These are phyloP conservation scores for Trichoderma sp. DNA, from an alignment of 2,329 filamentous ascomycete species.

Conservation along the genomic window DNA sequence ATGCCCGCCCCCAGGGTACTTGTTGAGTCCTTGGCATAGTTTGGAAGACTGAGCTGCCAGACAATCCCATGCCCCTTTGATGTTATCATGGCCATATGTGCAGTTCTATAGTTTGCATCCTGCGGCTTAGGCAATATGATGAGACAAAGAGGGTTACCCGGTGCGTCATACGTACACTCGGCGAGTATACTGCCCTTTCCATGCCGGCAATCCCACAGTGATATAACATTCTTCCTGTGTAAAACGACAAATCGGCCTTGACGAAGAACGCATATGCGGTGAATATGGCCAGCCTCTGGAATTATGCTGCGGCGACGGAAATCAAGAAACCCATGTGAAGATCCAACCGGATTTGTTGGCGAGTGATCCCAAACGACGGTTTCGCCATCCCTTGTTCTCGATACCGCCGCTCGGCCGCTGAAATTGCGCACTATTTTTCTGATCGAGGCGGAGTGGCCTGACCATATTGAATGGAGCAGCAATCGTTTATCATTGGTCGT, in stretches of 20 bases:
- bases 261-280: slow-evolving; percentile 74
- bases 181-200: slow-evolving; percentile 56
- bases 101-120: slow-evolving; percentile 53
- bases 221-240: slow-evolving; percentile 66
- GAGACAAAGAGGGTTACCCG: slow-evolving; percentile 75
- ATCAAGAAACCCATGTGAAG: slow-evolving; percentile 30
- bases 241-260: slow-evolving; percentile 81
- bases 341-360: slow-evolving; percentile 28
- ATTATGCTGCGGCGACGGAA: slow-evolving; percentile 68
- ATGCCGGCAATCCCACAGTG: slow-evolving; percentile 75
- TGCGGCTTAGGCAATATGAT: slow-evolving; percentile 67
- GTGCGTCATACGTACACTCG: slow-evolving; percentile 50
- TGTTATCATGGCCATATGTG: slow-evolving; percentile 78
- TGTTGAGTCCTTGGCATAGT: slow-evolving; percentile 35
- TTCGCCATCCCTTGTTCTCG: slow-evolving; percentile 74
- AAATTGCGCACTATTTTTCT: slow-evolving; percentile 86
- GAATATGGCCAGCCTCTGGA: slow-evolving; percentile 67
- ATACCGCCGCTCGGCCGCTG: slow-evolving; percentile 75
- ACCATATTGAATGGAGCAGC: slow-evolving; percentile 66
- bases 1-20: slow-evolving; percentile 40
- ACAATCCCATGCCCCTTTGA: slow-evolving; percentile 76
- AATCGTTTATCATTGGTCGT: slow-evolving; percentile 60
- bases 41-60: slow-evolving; percentile 71
- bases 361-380: slow-evolving; percentile 79
- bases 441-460: slow-evolving; percentile 76